phyloP scores from a whole-genome alignment of 805 yeast species.

The Candida bentonensis region DNA sequence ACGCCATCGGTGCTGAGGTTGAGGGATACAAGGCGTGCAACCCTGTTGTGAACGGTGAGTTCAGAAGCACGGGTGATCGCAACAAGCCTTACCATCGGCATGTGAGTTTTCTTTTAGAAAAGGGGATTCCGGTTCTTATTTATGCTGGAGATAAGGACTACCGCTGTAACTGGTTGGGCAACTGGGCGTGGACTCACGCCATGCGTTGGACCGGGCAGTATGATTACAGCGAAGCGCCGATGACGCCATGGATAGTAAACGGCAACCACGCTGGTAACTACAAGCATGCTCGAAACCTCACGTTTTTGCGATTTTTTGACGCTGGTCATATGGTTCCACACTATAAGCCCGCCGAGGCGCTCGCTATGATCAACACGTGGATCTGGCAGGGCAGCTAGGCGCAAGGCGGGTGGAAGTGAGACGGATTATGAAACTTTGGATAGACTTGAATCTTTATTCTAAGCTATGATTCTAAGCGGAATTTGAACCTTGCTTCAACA shows the following conservation, averaged over 20 bases:
- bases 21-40: slow-evolving; percentile 60
- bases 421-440: no score
- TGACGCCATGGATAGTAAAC: slow-evolving; percentile 16
- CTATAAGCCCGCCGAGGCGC: background rate
- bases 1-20: slow-evolving; percentile 72
- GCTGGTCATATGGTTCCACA: slow-evolving; percentile 89
- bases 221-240: slow-evolving; percentile 28
- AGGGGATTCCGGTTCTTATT: slow-evolving; percentile 55
- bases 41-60: slow-evolving; percentile 61
- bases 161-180: slow-evolving; percentile 83
- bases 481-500: no score
- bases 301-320: slow-evolving; percentile 61
- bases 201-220: slow-evolving; percentile 44
- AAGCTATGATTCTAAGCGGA: no score
- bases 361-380: background rate
- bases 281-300: slow-evolving; percentile 41
- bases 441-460: no score
- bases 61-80: slow-evolving; percentile 65
- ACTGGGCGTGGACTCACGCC: slow-evolving; percentile 61
- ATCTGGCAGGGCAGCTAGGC: background rate
- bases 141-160: slow-evolving; percentile 86
- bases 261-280: slow-evolving; percentile 44
- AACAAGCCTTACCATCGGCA: slow-evolving; percentile 69
- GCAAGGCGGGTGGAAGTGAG: no score
- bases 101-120: slow-evolving; percentile 50